Evolutionary conservation across 148 eudicot species (phyloP).

Genomic region (Chenopodium suecicum): DNA sequence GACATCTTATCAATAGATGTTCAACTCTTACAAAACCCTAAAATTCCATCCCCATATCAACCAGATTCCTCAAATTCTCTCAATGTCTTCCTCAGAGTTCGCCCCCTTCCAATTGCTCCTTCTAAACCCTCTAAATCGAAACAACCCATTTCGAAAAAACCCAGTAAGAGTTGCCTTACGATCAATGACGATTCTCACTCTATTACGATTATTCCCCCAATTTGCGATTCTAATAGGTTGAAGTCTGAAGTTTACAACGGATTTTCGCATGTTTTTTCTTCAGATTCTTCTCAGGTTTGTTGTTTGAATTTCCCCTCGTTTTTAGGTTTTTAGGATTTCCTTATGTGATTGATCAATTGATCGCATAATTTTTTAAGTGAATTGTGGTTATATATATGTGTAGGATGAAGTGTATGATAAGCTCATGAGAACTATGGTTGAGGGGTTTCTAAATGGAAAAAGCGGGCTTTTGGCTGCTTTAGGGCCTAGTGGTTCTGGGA

Average conservation of each 20-base stretch:
- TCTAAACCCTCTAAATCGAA: neutral
- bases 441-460: constrained; percentile 65
- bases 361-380: neutral
- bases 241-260: constrained; percentile 72
- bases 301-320: neutral
- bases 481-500: constrained; percentile 97
- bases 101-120: constrained; percentile 34
- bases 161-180: constrained; percentile 35
- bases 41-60: constrained; percentile 16
- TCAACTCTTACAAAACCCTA: neutral
- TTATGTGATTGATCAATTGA: neutral
- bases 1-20: constrained; percentile 41
- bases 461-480: constrained; percentile 82
- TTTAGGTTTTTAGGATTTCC: neutral
- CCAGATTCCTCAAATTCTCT: constrained; percentile 33
- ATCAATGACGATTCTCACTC: constrained; percentile 58
- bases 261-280: constrained; percentile 56
- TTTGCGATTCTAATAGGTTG: constrained; percentile 26
- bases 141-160: constrained; percentile 26
- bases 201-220: constrained; percentile 53
- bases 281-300: constrained; percentile 65
- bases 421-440: constrained; percentile 68
- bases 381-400: neutral
- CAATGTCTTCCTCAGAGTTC: constrained; percentile 60
- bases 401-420: constrained; percentile 72